These are phyloP conservation scores for Blumeriella jaapii DNA, from an alignment of 2,329 filamentous ascomycete species.

Conservation along the genomic window DNA sequence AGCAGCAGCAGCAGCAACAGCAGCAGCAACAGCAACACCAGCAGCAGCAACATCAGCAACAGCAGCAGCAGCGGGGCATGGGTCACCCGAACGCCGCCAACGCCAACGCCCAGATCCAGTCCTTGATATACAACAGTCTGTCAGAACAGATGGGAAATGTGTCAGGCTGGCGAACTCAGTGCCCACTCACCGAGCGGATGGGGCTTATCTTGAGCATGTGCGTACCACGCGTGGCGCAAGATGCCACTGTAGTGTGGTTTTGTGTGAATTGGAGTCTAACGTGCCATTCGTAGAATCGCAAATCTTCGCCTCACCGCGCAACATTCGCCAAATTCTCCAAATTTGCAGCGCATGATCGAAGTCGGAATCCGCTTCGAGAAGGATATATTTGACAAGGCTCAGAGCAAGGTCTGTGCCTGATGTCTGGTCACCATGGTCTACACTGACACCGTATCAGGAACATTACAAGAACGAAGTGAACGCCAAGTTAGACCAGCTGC, in stretches of 20 bases:
- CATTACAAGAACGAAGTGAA: constrained; percentile 21
- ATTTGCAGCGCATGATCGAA: constrained; percentile 22
- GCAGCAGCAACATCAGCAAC: constrained; percentile 17
- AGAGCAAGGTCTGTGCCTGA: constrained; percentile 19
- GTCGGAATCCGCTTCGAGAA: constrained; percentile 24
- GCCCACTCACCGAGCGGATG: constrained; percentile 23
- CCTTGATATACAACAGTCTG: constrained; percentile 21
- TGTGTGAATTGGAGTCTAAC: constrained; percentile 5
- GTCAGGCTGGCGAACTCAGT: constrained; percentile 21
- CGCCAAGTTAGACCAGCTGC: constrained; percentile 22
- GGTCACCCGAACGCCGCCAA: constrained; percentile 9
- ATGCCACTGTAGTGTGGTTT: too few species aligned
- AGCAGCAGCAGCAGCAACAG: too few species aligned
- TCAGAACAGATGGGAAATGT: constrained; percentile 17
- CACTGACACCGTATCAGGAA: constrained; percentile 17
- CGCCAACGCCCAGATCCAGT: constrained; percentile 17
- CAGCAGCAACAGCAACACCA: constrained; percentile 12
- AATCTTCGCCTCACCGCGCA: constrained; percentile 22
- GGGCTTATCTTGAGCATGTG: constrained; percentile 25
- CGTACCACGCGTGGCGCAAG: constrained; percentile 5
- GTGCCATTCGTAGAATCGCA: constrained; percentile 17
- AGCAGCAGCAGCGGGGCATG: constrained; percentile 14
- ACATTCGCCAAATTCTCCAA: constrained; percentile 14
- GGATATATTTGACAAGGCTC: constrained; percentile 22
- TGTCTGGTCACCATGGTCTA: neutral